phyloP scores from a whole-genome alignment of 768 basidiomycete genomes.

The Termitomyces sp. region DNA sequence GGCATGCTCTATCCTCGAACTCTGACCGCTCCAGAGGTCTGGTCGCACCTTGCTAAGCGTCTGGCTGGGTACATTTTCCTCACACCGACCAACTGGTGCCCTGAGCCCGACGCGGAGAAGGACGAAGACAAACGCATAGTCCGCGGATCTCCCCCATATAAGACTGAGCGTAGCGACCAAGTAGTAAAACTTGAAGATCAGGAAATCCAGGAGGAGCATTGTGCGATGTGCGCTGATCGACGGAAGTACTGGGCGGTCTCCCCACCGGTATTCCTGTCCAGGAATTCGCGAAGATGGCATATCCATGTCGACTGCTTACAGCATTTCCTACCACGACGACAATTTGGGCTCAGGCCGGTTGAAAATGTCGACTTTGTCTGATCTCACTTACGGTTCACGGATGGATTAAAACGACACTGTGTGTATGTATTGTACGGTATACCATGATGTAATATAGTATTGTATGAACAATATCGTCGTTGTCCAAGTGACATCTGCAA shows the following conservation, averaged over 20 bases:
- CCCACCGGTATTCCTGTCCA: conserved; percentile 14
- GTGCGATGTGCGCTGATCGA: conserved; percentile 14
- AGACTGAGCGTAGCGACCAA: neutral
- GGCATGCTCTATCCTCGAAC: conserved; percentile 13
- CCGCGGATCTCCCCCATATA: neutral
- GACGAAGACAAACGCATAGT: neutral
- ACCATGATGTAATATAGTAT: neutral
- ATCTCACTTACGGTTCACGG: neutral
- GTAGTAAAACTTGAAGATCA: neutral
- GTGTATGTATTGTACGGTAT: neutral
- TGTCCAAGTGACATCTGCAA: neutral
- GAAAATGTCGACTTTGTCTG: conserved; percentile 10
- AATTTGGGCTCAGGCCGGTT: conserved; percentile 12
- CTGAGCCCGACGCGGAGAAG: neutral
- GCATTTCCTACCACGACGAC: conserved; percentile 12
- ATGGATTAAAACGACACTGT: neutral
- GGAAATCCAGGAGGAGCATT: conserved; percentile 3
- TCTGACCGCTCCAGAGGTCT: conserved; percentile 7
- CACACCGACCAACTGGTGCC: conserved; percentile 7
- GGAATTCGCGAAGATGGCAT: conserved; percentile 15
- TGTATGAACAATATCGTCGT: neutral
- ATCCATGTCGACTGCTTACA: conserved; percentile 13
- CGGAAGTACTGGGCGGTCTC: conserved; percentile 12
- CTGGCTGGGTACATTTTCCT: conserved; percentile 11
- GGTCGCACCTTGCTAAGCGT: conserved; percentile 9